A percentile compares a stretch with the other conserved stretches of the same genome.
Conservation (phyloP, 495 filamentous ascomycete genomes). For the Trichoderma reesei region DNA sequence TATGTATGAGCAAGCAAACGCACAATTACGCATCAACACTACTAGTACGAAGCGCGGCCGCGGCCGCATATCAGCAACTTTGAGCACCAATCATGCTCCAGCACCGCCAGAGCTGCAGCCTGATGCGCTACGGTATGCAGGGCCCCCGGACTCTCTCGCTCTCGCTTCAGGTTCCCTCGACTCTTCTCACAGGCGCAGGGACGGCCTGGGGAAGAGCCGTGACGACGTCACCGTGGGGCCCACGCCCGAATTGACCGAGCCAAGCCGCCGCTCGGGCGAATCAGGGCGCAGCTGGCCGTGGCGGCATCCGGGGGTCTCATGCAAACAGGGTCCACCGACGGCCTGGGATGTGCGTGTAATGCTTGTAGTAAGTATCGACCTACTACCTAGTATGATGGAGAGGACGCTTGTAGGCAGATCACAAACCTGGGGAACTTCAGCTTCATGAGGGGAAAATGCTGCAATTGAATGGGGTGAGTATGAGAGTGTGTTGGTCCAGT, state of each 20-base stretch:
- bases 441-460: too few species aligned
- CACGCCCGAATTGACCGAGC: neutral
- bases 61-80: too few species aligned
- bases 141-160: neutral
- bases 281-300: neutral
- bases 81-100: neutral
- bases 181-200: neutral
- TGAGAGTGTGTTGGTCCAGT: too few species aligned
- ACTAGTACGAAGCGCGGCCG: neutral
- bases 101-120: neutral
- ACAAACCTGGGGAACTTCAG: too few species aligned
- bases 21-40: neutral
- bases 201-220: neutral
- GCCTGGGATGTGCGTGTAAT: too few species aligned
- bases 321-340: neutral
- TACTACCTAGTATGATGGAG: too few species aligned
- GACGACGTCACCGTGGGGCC: constrained; percentile 3
- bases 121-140: neutral
- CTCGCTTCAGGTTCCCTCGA: neutral
- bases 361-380: too few species aligned
- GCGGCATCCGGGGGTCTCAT: neutral
- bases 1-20: neutral
- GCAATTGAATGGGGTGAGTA: too few species aligned
- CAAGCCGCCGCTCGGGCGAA: neutral
- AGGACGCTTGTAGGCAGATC: too few species aligned